Conservation (phyloP, 2,329 filamentous ascomycete genomes). For the Epichloe scottii region DNA sequence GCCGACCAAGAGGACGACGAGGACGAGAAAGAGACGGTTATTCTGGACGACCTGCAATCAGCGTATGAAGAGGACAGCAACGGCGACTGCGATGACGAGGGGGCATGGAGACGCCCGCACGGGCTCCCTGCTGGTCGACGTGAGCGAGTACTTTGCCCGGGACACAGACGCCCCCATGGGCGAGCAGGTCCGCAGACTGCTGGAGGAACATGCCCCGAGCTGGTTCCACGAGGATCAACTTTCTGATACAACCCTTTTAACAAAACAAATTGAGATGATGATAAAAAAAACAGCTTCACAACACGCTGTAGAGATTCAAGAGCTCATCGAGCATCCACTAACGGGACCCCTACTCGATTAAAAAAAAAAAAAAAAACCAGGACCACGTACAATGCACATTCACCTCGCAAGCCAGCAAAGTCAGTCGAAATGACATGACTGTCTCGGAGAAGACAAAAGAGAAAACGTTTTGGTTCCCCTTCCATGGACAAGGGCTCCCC, state of each 20-base stretch:
- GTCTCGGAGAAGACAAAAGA: no score
- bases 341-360: no score
- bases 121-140: background rate
- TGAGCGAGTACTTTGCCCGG: background rate
- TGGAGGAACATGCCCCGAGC: background rate
- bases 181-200: background rate
- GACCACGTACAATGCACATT: background rate
- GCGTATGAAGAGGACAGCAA: constrained; percentile 1
- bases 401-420: background rate
- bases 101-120: constrained; percentile 1
- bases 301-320: no score
- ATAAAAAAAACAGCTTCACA: no score
- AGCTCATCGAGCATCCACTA: no score
- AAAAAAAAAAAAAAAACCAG: no score
- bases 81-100: constrained; percentile 1
- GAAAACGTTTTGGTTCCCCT: background rate
- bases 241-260: background rate
- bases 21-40: constrained; percentile 5
- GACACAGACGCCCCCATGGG: background rate
- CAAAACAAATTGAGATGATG: no score
- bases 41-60: background rate
- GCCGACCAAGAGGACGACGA: constrained; percentile 3
- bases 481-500: constrained; percentile 3
- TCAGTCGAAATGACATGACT: no score
- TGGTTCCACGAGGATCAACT: background rate